Evolutionary conservation across 345 rosid species (phyloP), one percentile per base, ranked within the genome.

Genomic region (Eucalyptus cloeziana): DNA sequence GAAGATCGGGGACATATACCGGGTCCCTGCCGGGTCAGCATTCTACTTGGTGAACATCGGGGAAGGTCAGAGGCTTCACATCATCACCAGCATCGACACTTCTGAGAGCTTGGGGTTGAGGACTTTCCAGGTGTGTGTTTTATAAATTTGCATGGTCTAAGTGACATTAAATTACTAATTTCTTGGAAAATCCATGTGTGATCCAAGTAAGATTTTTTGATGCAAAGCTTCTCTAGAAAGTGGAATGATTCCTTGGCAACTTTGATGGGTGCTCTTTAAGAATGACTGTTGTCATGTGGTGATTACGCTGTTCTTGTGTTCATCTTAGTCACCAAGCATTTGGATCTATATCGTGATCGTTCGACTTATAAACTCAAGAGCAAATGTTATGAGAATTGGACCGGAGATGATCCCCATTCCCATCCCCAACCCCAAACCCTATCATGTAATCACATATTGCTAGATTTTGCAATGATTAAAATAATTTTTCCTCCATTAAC

Each of bases 31-130:
- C 33, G 99, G 99, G 87, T 95, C 97, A 30, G 93, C 95, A 15
- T 97, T 98, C 90, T 97, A 98, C 94, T 88, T 98, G 90, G 91
- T 92, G 49, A 98, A 98, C 93, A 89, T 91, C 11, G 94, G 90
- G n/a, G 94, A 90, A 52, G 95, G 96, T 15, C 97, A 98, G 91
- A 93, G 96, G 86, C 99, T 97, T 91, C 96, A 94, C 37, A 89
- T 94, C 86, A 92, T 96, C 89, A 92, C 95, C 91, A 94, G 97
- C 94, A 95, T 97, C 86, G 98, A 96, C 62, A 93, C 95, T 21
- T 90, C 97, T 11, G 95, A 95, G 86, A 94, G 98, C 91, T 93
- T 94, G 88, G 97, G 96, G 49, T 87, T 94, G 27, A 93, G 93
- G 87, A 47, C 92, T 50, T 96, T 94, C 93, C 97, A 96, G 96